These are phyloP conservation scores for Stachybotrys elegans DNA, from an alignment of 2,329 filamentous ascomycete genomes.

Conservation along the genomic window DNA sequence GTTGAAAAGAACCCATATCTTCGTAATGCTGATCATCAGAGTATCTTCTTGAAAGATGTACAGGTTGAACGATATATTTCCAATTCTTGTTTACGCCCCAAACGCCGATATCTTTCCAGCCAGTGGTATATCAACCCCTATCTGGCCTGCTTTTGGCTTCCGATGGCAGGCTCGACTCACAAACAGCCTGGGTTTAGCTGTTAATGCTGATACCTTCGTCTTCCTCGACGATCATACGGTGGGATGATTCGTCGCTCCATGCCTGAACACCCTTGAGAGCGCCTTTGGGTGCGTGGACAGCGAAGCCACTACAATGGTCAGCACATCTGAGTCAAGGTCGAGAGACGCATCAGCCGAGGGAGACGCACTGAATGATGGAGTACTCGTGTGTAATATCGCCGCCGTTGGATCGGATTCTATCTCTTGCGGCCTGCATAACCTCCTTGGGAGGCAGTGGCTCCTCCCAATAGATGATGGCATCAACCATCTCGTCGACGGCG, in stretches of 20 bases:
- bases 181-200: slow-evolving; percentile 5
- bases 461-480: slow-evolving; percentile 75
- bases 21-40: no score
- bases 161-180: no score
- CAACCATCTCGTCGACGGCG: slow-evolving; percentile 63
- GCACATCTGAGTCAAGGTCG: no score
- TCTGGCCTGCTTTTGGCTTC: no score
- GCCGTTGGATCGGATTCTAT: slow-evolving; percentile 63
- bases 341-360: no score
- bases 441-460: slow-evolving; percentile 58
- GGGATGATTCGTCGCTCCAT: slow-evolving; percentile 48
- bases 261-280: slow-evolving; percentile 63
- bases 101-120: no score
- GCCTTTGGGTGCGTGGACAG: slow-evolving; percentile 65
- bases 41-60: no score
- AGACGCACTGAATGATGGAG: slow-evolving; percentile 57
- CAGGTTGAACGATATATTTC: no score
- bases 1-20: no score
- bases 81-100: no score
- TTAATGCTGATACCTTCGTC: slow-evolving; percentile 60
- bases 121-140: no score
- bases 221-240: slow-evolving; percentile 60
- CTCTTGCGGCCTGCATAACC: slow-evolving; percentile 66
- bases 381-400: slow-evolving; percentile 79
- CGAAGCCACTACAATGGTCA: slow-evolving; percentile 61